Conservation (phyloP, 441 rosid species). For the Metrosideros polymorpha region DNA sequence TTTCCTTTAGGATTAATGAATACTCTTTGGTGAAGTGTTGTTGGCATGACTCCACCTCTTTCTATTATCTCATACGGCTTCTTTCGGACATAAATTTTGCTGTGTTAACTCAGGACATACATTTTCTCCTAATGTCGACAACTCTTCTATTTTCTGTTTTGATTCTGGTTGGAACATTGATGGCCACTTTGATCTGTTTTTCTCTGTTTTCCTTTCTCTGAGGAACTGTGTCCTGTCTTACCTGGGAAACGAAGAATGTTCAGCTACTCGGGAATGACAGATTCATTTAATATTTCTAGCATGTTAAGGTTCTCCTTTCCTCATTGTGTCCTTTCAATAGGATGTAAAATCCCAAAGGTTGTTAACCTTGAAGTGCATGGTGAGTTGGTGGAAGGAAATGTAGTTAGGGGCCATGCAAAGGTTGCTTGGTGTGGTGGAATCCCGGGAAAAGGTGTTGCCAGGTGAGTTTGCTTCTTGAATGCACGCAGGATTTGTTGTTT, state of each 20-base stretch:
- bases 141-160: not conserved
- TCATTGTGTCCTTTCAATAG: conserved; percentile 25
- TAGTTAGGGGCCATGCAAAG: conserved; percentile 58
- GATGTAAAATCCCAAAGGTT: conserved; percentile 93
- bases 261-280: not conserved
- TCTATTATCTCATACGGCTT: not conserved
- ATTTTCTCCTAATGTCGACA: not conserved
- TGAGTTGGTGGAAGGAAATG: conserved; percentile 80
- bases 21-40: not conserved
- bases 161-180: not conserved
- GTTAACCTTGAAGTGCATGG: conserved; percentile 84
- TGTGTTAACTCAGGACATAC: not conserved
- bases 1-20: not conserved
- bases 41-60: not conserved
- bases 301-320: conserved; percentile 1
- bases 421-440: conserved; percentile 99
- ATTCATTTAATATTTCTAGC: not conserved
- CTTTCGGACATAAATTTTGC: not conserved
- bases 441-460: conserved; percentile 89
- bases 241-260: not conserved
- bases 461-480: conserved; percentile 28
- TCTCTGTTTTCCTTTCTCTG: not conserved
- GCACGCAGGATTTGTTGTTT: not conserved
- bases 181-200: not conserved
- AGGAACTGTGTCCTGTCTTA: not conserved